Base-by-base conservation (phyloP, 164 flowering plant genomes). In the Saururus chinensis region DNA sequence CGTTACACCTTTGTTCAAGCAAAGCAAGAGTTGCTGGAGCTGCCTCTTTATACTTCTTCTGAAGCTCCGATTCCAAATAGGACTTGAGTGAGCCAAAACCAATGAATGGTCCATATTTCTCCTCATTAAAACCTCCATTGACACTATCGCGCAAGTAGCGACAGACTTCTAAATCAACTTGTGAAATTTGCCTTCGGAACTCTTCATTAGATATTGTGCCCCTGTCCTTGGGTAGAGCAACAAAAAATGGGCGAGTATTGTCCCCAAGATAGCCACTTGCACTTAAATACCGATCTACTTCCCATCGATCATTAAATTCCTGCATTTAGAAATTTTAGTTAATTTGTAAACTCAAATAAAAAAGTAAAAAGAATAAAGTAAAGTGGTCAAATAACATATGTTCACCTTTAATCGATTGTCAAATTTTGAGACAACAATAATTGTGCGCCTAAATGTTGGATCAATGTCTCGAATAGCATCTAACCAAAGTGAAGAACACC, bases 401-500 rank as follows among this genome's bases (percentile, higher is more conserved):
- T 49, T 26, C 76, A 93, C 99, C 99, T 95, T 95, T 21, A 91
- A 87, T 23, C 99, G 78, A 68, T 95, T 95, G 72, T 95, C 99
- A 78, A 95, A 95, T 65, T 95, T 95, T 62, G 99, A 95, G 65
- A 91, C 96, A 8, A 89, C 99, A 66, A 95, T 78, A n/a, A 87
- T 56, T 16, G 95, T 85, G 62, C 99, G 73, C 57, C 84, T 82
- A 37, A 88, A 84, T 8, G 84, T 66, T 37, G 99, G 97, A 75
- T 95, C 99, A 64, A 95, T 88, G 63, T 84, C 97, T 59, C 95
- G 95, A 71, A 93, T 71, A 19, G 84, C 72, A 75, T 93, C 99
- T 73, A 93, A 73, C 99, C 99, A 93, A 70, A 93, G 77, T 10
- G 97, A 95, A 4, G 97, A 95, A 68, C 97, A 95, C 97, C 97